Evolutionary conservation across 2,329 filamentous ascomycete species (phyloP).

Genomic region (Gliomastix tumulicola): DNA sequence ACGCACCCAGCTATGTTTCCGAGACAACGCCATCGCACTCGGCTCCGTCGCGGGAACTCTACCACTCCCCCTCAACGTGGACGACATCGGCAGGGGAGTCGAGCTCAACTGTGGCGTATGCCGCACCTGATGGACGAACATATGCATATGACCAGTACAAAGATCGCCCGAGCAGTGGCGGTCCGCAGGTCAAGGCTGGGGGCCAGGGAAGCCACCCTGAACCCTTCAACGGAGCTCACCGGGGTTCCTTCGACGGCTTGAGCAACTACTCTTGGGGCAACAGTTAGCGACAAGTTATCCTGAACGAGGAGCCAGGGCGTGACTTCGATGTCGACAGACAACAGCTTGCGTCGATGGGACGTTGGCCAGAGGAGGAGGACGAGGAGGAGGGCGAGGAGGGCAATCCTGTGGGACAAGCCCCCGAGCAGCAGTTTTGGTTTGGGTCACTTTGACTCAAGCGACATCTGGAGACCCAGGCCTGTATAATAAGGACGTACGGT

Average conservation of each 20-base stretch:
- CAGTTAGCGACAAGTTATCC: too few relatives aligned
- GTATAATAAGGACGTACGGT: too few relatives aligned
- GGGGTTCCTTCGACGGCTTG: constrained; percentile 37
- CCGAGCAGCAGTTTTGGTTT: too few relatives aligned
- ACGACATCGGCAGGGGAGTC: constrained; percentile 41
- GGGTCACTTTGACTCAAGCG: too few relatives aligned
- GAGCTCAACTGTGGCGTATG: constrained; percentile 35
- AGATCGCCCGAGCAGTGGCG: constrained; percentile 18
- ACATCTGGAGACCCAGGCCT: too few relatives aligned
- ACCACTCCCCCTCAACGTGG: constrained; percentile 44
- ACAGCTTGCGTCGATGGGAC: too few relatives aligned
- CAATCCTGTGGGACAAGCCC: too few relatives aligned
- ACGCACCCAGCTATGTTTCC: constrained; percentile 19
- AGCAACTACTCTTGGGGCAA: constrained; percentile 51
- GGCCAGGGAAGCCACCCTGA: constrained; percentile 23
- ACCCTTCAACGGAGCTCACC: constrained; percentile 28
- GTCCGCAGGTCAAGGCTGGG: constrained; percentile 6
- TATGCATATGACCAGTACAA: constrained; percentile 44
- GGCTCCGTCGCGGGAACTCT: constrained; percentile 40
- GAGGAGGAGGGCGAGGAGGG: too few relatives aligned
- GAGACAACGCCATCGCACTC: constrained; percentile 19
- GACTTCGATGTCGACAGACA: too few relatives aligned
- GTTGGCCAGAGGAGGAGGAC: too few relatives aligned
- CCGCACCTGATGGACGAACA: constrained; percentile 34
- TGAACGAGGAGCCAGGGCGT: too few relatives aligned